phyloP scores from a whole-genome alignment of 345 rosid species.

The thale cress (Arabidopsis thaliana) region TAIR10.1 NC_003074.8:10485001-10485500 shows the following conservation, averaged over 20 bases:
- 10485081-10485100: constrained; percentile 29
- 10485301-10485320: not conserved
- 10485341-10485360: no score
- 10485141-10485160: constrained; percentile 60
- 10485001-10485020: no score
- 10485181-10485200: not conserved
- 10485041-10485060: no score
- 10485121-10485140: constrained; percentile 69
- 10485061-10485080: not conserved
- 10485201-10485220: not conserved
- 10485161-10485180: constrained; percentile 57
- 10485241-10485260: not conserved
- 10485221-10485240: not conserved
- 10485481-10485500: not conserved
- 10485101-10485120: constrained; percentile 52
- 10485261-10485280: not conserved
- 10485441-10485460: not conserved
- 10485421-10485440: not conserved
- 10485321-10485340: no score
- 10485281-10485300: not conserved
- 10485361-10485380: no score
- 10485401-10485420: no score
- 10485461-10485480: not conserved
- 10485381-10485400: no score
- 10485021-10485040: no score